Conservation (phyloP, 2,329 filamentous ascomycete genomes). For the Scleromitrula shiraiana region DNA sequence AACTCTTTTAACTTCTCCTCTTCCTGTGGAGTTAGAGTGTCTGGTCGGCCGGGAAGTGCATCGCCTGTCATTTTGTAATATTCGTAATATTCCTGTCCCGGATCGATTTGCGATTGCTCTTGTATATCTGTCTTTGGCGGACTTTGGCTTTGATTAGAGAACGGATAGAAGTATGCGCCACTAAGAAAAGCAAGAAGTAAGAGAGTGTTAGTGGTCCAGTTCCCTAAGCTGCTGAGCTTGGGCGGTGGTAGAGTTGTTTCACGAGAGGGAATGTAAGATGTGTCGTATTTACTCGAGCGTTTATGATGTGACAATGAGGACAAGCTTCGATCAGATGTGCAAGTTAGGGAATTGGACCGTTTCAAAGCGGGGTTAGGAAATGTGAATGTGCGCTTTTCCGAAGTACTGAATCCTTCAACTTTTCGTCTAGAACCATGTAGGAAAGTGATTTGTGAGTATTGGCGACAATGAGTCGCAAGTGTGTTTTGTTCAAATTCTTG, state of each 20-base stretch:
- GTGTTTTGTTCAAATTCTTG: not conserved
- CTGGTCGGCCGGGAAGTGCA: slow-evolving; percentile 62
- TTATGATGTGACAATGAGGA: not conserved
- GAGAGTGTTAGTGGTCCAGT: not conserved
- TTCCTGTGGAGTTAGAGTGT: slow-evolving; percentile 83
- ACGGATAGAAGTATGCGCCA: slow-evolving; percentile 12
- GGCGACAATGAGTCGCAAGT: slow-evolving; percentile 3
- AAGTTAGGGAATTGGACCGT: not conserved
- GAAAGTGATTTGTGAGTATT: not conserved
- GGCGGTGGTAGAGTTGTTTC: not conserved
- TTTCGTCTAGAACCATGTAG: not conserved
- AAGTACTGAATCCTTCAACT: not conserved
- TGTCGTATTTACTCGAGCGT: not conserved
- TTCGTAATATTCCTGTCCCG: slow-evolving; percentile 11
- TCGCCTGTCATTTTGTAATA: slow-evolving; percentile 35
- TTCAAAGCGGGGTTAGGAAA: not conserved
- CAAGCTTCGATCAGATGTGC: not conserved
- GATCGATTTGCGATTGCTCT: not conserved
- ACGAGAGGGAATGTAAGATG: not conserved
- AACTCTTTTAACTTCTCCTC: slow-evolving; percentile 82
- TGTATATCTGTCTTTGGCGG: not conserved
- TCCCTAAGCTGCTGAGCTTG: slow-evolving; percentile 4
- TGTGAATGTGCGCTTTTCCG: not conserved
- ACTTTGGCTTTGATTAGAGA: not conserved
- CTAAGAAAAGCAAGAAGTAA: slow-evolving; percentile 9